These are phyloP conservation scores for Triticum turgidum DNA, from an alignment of 176 grass and related monocot species.

Conservation along the genomic window DNA sequence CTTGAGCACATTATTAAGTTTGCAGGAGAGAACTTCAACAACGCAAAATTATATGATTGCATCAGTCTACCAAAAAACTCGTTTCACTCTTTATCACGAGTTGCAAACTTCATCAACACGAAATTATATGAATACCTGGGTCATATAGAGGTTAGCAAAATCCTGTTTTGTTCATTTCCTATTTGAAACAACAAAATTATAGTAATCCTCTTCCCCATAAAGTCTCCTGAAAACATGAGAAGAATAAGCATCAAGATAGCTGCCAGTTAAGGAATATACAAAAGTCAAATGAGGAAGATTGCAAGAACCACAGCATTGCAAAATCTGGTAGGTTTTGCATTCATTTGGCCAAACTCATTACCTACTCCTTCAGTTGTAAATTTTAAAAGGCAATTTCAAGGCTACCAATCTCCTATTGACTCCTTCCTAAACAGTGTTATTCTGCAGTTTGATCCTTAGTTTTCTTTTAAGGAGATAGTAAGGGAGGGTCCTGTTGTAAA, in stretches of 20 bases:
- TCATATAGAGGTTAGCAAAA: background rate
- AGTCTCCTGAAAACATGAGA: conserved; percentile 63
- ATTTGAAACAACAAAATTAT: conserved; percentile 54
- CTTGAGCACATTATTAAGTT: conserved; percentile 6
- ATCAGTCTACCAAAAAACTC: background rate
- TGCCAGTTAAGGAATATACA: background rate
- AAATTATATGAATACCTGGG: conserved; percentile 29
- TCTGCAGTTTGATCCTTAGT: background rate
- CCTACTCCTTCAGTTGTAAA: background rate
- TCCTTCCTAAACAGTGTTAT: background rate
- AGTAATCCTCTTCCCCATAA: conserved; percentile 77
- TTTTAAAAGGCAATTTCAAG: background rate
- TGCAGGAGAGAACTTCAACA: background rate
- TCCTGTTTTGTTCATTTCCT: conserved; percentile 40
- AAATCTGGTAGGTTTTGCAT: background rate
- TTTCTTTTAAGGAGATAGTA: background rate
- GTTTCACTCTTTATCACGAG: background rate
- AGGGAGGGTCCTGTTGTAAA: background rate
- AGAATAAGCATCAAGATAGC: conserved; percentile 3
- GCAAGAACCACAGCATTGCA: conserved; percentile 12
- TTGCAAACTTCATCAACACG: background rate
- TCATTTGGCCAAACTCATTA: background rate
- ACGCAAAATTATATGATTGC: background rate
- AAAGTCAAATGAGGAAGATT: background rate
- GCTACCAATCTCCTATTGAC: background rate